phyloP scores from a whole-genome alignment of 768 basidiomycete genomes.

The Krasilnikovozyma curviuscula region DNA sequence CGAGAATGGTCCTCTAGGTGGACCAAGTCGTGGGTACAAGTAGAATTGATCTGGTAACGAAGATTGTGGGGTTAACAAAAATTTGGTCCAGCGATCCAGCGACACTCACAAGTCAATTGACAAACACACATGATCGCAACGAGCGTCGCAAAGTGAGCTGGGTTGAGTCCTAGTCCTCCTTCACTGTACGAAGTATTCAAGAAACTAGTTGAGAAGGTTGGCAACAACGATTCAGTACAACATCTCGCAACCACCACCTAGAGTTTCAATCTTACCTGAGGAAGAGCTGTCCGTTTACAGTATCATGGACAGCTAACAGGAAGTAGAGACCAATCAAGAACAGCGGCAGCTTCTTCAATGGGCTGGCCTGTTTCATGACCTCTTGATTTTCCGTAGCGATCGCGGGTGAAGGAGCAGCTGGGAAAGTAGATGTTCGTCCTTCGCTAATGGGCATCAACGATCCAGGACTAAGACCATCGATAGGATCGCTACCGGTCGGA shows the following conservation, averaged over 20 bases:
- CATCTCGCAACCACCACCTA: too few species aligned
- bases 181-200: slow-evolving; percentile 45
- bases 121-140: slow-evolving; percentile 77
- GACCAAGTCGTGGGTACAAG: slow-evolving; percentile 27
- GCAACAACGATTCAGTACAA: too few species aligned
- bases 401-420: slow-evolving; percentile 6
- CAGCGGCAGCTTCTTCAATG: slow-evolving; percentile 56
- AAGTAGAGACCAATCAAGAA: slow-evolving; percentile 35
- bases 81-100: not conserved
- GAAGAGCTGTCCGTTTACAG: slow-evolving; percentile 9
- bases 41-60: slow-evolving; percentile 23
- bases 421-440: slow-evolving; percentile 5
- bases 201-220: slow-evolving; percentile 81
- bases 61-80: not conserved
- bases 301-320: slow-evolving; percentile 5
- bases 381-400: too few species aligned
- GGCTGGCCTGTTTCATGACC: slow-evolving; percentile 45
- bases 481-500: too few species aligned
- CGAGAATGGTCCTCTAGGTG: slow-evolving; percentile 25
- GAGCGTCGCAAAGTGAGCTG: slow-evolving; percentile 78
- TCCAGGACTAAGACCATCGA: too few species aligned
- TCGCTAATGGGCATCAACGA: slow-evolving; percentile 22
- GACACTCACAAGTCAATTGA: slow-evolving; percentile 49
- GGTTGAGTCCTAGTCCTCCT: slow-evolving; percentile 79
- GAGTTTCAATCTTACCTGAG: too few species aligned